Conservation (phyloP, 1,284 basidiomycete species). For the Irpex rosettiformis region DNA sequence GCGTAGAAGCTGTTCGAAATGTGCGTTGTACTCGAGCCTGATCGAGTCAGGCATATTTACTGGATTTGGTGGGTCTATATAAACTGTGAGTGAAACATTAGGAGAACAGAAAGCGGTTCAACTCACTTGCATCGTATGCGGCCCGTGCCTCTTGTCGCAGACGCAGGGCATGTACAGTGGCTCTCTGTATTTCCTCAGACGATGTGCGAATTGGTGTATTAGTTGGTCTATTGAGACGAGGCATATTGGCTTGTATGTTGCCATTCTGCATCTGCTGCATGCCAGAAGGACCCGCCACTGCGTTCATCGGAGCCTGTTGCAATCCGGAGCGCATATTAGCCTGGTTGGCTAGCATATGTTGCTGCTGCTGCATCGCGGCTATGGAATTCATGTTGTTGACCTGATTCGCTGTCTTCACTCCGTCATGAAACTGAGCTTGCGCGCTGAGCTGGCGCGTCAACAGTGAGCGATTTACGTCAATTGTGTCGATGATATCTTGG, state of each 20-base stretch:
- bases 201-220: not conserved
- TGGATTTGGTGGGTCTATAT: not conserved
- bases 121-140: not conserved
- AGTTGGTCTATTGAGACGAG: not conserved
- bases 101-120: not conserved
- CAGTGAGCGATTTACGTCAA: constrained; percentile 51
- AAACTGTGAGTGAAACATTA: not conserved
- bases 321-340: not conserved
- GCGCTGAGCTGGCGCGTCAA: constrained; percentile 39
- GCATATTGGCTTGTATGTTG: not conserved
- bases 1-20: not conserved
- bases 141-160: not conserved
- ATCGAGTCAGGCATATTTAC: not conserved
- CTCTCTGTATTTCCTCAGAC: not conserved
- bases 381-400: constrained; percentile 2
- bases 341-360: constrained; percentile 3
- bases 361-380: constrained; percentile 4
- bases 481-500: constrained; percentile 48
- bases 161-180: not conserved
- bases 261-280: not conserved
- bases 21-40: not conserved
- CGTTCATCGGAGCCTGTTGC: not conserved
- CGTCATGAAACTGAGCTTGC: constrained; percentile 37
- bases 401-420: constrained; percentile 19
- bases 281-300: not conserved